Base-by-base conservation (phyloP, 306 rosid species). In the Dalbergia cultrata region DNA sequence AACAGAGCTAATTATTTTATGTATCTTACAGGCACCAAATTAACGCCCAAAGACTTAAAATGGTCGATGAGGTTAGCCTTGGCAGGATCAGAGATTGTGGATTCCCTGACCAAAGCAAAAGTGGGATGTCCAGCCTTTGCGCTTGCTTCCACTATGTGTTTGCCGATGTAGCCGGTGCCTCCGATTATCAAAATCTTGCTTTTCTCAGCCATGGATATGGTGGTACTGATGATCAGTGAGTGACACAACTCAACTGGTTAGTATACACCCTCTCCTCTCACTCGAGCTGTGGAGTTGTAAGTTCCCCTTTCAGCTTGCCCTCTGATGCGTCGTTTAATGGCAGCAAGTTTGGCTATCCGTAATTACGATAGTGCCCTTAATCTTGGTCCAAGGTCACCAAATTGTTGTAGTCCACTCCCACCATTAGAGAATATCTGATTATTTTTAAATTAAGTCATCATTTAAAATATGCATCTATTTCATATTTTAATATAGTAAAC, bases 81-180 rank as follows among this genome's bases (percentile, higher is more conserved):
- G 35, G 76, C 76, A 5, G 97, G 88, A 43, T 91, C 95, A 16
- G 91, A 81, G 44, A 89, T 17, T 0, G 97, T 86, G 86, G 82
- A 75, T 86, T 90, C 90, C 70, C 99, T 84, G n/a, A 90, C 81
- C 64, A 95, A 57, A 72, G 90, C 95, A 72, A 91, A 93, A 22
- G 99, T 95, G 17, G 94, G 93, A 54, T 95, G 92, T 4, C 89
- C 95, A 3, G 90, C 71, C 71, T 90, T 91, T 1, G 87, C 90
- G 80, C 99, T 91, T 26, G 99, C 99, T 84, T 88, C 92, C 13
- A 92, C 97, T 5, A 95, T 49, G 61, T 75, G 76, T 79, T 90
- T 95, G 0, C 99, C 99, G 47, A 93, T 90, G 86, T 91, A 95
- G 2, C 99, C 97, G 13, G 97, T 95, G 35, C 99, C 97, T 83